Evolutionary conservation across 106 monocot species (phyloP).

Genomic region (Dioscorea zingiberensis): DNA sequence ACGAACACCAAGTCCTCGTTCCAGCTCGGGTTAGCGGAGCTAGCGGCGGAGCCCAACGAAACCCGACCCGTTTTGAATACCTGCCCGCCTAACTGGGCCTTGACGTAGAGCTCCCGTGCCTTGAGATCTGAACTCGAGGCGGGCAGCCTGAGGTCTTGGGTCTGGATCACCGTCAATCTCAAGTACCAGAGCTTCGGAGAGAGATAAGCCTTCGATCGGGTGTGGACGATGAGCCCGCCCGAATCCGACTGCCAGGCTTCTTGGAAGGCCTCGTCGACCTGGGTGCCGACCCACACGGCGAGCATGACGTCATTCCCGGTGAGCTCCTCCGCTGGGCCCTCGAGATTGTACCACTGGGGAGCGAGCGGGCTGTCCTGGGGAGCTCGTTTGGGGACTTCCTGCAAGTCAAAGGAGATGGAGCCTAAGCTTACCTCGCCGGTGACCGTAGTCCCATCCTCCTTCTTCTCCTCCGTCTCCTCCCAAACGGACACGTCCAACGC

Average conservation of each 20-base stretch:
- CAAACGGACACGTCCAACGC: slow-evolving; percentile 58
- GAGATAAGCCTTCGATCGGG: slow-evolving; percentile 84
- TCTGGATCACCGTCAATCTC: slow-evolving; percentile 72
- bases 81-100: slow-evolving; percentile 70
- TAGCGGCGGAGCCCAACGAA: slow-evolving; percentile 26
- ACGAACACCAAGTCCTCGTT: slow-evolving; percentile 85
- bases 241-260: slow-evolving; percentile 98
- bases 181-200: slow-evolving; percentile 93
- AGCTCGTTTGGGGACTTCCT: slow-evolving; percentile 76
- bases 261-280: slow-evolving; percentile 81
- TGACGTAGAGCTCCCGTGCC: slow-evolving; percentile 49
- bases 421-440: slow-evolving; percentile 43
- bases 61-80: slow-evolving; percentile 58
- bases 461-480: slow-evolving; percentile 11
- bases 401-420: slow-evolving; percentile 69
- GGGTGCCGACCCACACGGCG: slow-evolving; percentile 78
- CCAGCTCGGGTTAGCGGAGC: slow-evolving; percentile 58
- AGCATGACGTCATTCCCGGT: slow-evolving; percentile 67
- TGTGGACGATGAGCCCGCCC: slow-evolving; percentile 60
- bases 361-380: slow-evolving; percentile 85
- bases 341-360: slow-evolving; percentile 92
- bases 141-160: slow-evolving; percentile 62
- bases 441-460: slow-evolving; percentile 1
- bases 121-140: slow-evolving; percentile 25
- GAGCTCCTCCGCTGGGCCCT: slow-evolving; percentile 24